Percentiles rank a stretch among this genome's conserved stretches.
Evolutionary conservation across 805 yeast genomes (phyloP).

Genomic region (Teunomyces panamensis): DNA sequence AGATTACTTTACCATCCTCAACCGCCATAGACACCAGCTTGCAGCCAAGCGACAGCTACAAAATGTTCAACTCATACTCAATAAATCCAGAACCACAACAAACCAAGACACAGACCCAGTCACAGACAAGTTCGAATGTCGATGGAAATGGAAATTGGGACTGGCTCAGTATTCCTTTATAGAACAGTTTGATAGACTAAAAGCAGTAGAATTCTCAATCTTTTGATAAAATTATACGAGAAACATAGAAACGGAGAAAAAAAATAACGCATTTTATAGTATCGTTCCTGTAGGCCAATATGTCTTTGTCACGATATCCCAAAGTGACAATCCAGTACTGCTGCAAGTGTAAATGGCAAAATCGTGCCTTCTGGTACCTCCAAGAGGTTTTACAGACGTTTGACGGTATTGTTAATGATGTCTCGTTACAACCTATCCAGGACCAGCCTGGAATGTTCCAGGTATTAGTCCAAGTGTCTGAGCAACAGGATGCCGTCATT

Average conservation of each 20-base stretch:
- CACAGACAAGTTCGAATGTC: background rate
- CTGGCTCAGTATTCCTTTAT: conserved; percentile 37
- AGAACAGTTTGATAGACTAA: background rate
- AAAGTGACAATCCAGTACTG: conserved; percentile 71
- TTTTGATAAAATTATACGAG: too few relatives aligned
- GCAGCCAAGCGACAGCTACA: conserved; percentile 2
- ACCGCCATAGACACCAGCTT: background rate
- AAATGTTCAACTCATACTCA: background rate
- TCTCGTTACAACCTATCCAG: conserved; percentile 21
- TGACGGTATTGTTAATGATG: conserved; percentile 48
- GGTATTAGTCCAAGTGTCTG: conserved; percentile 5
- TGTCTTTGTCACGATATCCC: conserved; percentile 40
- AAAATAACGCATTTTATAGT: background rate
- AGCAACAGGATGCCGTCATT: conserved; percentile 9
- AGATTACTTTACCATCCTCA: background rate
- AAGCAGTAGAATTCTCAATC: background rate
- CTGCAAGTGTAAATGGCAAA: conserved; percentile 83
- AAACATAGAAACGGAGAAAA: background rate
- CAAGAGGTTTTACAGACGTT: conserved; percentile 87
- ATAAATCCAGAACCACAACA: background rate
- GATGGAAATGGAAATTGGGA: conserved; percentile 33
- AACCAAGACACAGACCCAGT: background rate
- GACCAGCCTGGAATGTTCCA: conserved; percentile 23
- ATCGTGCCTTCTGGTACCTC: conserved; percentile 82
- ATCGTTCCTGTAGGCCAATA: background rate